phyloP scores from a whole-genome alignment of 805 yeast genomes.

The Lipomyces japonicus region DNA sequence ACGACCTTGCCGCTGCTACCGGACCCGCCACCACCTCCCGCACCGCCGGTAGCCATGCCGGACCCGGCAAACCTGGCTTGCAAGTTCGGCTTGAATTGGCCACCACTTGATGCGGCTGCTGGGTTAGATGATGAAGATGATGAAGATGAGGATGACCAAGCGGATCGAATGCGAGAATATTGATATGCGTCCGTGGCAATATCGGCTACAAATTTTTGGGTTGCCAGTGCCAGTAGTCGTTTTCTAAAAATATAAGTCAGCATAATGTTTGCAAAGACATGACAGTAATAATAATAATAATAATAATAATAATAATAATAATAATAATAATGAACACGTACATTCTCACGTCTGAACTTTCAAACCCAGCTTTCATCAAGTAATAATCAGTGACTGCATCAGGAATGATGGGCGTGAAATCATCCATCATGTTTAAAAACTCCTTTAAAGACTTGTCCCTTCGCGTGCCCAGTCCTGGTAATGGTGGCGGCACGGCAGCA shows the following conservation, averaged over 20 bases:
- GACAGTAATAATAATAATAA: background rate
- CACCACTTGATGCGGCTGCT: conserved; percentile 45
- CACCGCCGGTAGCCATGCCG: conserved; percentile 32
- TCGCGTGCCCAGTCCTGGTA: conserved; percentile 20
- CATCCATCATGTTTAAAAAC: conserved; percentile 83
- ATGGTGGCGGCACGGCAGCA: background rate
- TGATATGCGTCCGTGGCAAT: conserved; percentile 96
- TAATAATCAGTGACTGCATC: conserved; percentile 95
- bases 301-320: background rate
- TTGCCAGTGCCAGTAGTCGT: conserved; percentile 84
- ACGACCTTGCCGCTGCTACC: conserved; percentile 62
- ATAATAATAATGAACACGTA: conserved; percentile 15
- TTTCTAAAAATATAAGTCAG: conserved; percentile 39
- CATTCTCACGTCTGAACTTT: conserved; percentile 69
- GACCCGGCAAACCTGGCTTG: conserved; percentile 63
- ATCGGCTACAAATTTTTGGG: conserved; percentile 91
- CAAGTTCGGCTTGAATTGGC: conserved; percentile 22
- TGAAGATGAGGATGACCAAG: conserved; percentile 57
- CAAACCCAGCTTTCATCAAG: conserved; percentile 77
- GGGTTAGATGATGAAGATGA: conserved; percentile 73
- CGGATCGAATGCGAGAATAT: conserved; percentile 85
- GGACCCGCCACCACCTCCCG: conserved; percentile 40
- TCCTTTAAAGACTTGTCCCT: conserved; percentile 75
- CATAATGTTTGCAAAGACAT: conserved; percentile 24
- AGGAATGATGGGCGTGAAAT: conserved; percentile 91